Evolutionary conservation across 805 yeast genomes (phyloP), one percentile per base, ranked within the genome.

Genomic region (Candida argentea): DNA sequence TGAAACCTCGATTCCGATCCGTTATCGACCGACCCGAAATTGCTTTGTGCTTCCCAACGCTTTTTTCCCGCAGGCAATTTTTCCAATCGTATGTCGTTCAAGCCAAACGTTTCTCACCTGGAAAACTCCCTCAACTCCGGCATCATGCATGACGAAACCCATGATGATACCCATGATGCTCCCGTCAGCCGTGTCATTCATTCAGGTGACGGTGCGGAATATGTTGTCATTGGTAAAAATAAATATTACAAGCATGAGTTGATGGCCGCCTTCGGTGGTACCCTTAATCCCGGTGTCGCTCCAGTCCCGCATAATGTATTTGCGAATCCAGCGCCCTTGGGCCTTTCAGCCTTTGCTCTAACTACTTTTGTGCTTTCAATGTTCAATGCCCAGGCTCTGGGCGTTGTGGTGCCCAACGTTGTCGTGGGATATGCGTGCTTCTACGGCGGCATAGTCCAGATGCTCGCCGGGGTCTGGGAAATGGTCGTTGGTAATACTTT

Each of bases 401-500:
- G 84, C 31, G 78, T 75, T 26, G 55, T 64, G 4, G 64, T 67
- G 22, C 67, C 70, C 21, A 70, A 72, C 33, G 55, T 78, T 26
- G 73, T 76, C 22, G 73, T 77, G 31, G 76, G 80, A 29, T 56
- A 67, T 35, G 79, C 82, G 12, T 57, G 72, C 40, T 76, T 78
- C 50, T 76, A 76, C 46, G 87, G 85, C 34, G 87, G 86, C 19
- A 58, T 71, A n/a, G 65, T 77, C 33, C 85, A 77, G 51, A 55
- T 75, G 31, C 56, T 76, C 33, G 82, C 85, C 5, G 86, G 85
- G 31, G 63, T 79, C 63, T 71, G 79, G 68, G 83, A 80, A 52
- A 63, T 78, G 52, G 71, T 75, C 11, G 62, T 70, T 23, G 84
- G 78, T 43, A 77, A 77, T 52, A 78, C 85, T 12, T 79, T 76